Evolutionary conservation across 1,139 yeast genomes (phyloP), one percentile per base, ranked within the genome.

Genomic region (Tardiomyces digboiensis): DNA sequence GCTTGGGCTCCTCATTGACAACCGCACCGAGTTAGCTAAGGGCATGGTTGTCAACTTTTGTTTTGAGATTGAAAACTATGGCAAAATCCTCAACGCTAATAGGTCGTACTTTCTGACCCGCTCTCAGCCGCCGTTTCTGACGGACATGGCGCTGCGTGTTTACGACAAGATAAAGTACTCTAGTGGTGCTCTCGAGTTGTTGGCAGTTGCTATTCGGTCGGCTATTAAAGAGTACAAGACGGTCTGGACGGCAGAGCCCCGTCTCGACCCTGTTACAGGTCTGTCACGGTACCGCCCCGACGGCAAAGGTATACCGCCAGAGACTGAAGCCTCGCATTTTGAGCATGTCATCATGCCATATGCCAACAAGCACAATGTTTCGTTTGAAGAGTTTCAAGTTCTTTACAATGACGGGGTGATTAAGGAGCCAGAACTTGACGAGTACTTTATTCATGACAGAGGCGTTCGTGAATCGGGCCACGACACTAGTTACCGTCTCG

Each of bases 401-500:
- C 68, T 71, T 61, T 91, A 89, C 66, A 87, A 91, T 57, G 65
- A 69, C 41, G 82, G 82, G 5, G 66, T 71, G 46, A 71, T 89
- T 23, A 49, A 66, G 7, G 97, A 87, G 56, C 94, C 95, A 0
- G 78, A 71, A 14, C 70, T 91, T 46, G 98, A 91, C 58, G 88
- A 80, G 51, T 93, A 87, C 63, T 86, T 91, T 62, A 64, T 85
- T 45, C 96, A 91, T 61, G 98, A 91, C 63, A 74, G 97, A 49
- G 97, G 95, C 1, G 95, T 91, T 14, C 76, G 98, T 58, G 98
- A 91, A 65, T 82, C 94, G 39, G 98, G 98, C 1, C 98, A 91
- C 62, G 98, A 91, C 61, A 93, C 97, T 0, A 75, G 91, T 2
- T 88, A 89, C 60, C 73, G 98, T 56, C 69, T 91, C 44, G 97